phyloP scores from a whole-genome alignment of 768 basidiomycete genomes.

The Mycena galopus region DNA sequence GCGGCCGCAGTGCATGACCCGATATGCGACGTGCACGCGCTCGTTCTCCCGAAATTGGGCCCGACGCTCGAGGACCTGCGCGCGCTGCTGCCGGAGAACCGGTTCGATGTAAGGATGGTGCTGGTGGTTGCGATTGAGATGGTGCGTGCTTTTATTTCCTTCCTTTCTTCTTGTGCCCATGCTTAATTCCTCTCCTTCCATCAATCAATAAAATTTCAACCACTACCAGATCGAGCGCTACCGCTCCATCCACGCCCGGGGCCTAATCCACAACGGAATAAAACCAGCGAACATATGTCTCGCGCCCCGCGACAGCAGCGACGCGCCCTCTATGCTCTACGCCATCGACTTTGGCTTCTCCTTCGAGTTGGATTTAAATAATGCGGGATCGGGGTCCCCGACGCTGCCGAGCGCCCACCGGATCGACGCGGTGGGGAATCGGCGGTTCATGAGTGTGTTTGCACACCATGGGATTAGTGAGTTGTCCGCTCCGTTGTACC shows the following conservation, averaged over 20 bases:
- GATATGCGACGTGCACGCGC: conserved; percentile 38
- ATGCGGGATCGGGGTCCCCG: neutral
- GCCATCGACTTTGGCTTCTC: conserved; percentile 49
- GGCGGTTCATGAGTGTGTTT: conserved; percentile 47
- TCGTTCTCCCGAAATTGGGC: conserved; percentile 46
- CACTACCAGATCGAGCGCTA: conserved; percentile 44
- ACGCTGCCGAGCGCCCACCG: conserved; percentile 37
- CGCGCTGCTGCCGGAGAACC: conserved; percentile 23
- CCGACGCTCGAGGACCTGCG: conserved; percentile 44
- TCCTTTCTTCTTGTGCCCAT: neutral
- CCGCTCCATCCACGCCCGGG: conserved; percentile 40
- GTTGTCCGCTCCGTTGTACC: neutral
- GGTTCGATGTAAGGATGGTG: conserved; percentile 42
- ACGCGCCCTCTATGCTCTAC: conserved; percentile 30
- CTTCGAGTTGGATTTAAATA: conserved; percentile 25
- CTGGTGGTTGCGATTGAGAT: conserved; percentile 46
- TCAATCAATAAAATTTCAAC: neutral
- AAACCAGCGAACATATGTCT: conserved; percentile 51
- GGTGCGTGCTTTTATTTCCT: conserved; percentile 33
- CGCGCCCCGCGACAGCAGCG: conserved; percentile 11
- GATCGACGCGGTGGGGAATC: conserved; percentile 44
- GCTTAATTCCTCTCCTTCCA: neutral
- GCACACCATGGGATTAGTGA: conserved; percentile 50
- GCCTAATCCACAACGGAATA: conserved; percentile 48
- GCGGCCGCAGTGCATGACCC: conserved; percentile 32